Conservation (phyloP, 495 filamentous ascomycete genomes). For the Ascobolus immersus region DNA sequence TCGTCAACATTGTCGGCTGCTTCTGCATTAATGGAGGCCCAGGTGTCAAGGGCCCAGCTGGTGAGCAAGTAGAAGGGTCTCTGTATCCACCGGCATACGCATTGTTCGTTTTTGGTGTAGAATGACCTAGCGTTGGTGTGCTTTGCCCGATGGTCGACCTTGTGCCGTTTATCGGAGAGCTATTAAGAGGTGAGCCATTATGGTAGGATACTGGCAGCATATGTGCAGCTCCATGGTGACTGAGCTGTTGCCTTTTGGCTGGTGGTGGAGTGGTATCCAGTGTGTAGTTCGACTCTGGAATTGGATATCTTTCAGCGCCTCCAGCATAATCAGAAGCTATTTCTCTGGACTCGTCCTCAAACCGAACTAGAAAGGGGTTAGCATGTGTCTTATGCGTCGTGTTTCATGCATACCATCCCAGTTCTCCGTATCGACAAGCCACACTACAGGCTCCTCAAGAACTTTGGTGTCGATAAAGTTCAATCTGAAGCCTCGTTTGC, state of each 20-base stretch:
- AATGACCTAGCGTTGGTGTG: not conserved
- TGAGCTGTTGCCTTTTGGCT: no score
- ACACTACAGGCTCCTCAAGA: conserved; percentile 39
- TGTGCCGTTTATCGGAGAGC: no score
- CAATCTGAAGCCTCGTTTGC: conserved; percentile 63
- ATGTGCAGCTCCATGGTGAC: no score
- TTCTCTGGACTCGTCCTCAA: conserved; percentile 69
- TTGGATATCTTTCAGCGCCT: conserved; percentile 43
- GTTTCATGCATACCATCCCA: conserved; percentile 30
- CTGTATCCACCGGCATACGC: not conserved
- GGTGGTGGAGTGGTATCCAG: conserved; percentile 9
- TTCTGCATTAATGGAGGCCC: no score
- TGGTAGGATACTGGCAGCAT: conserved; percentile 7
- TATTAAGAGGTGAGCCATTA: no score
- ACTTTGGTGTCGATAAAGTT: conserved; percentile 77
- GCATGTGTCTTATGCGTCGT: conserved; percentile 1
- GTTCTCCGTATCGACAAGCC: conserved; percentile 30
- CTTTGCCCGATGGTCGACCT: not conserved
- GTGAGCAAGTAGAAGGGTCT: conserved; percentile 8
- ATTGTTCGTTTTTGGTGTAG: not conserved
- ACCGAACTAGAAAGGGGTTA: conserved; percentile 24
- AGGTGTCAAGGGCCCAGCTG: no score
- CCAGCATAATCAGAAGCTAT: conserved; percentile 86
- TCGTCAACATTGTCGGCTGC: conserved; percentile 30
- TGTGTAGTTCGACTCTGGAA: conserved; percentile 11